Evolutionary conservation across 352 stramenopile genomes (phyloP), one percentile per base, ranked within the genome.

Genomic region (Hyaloperonospora brassicae): DNA sequence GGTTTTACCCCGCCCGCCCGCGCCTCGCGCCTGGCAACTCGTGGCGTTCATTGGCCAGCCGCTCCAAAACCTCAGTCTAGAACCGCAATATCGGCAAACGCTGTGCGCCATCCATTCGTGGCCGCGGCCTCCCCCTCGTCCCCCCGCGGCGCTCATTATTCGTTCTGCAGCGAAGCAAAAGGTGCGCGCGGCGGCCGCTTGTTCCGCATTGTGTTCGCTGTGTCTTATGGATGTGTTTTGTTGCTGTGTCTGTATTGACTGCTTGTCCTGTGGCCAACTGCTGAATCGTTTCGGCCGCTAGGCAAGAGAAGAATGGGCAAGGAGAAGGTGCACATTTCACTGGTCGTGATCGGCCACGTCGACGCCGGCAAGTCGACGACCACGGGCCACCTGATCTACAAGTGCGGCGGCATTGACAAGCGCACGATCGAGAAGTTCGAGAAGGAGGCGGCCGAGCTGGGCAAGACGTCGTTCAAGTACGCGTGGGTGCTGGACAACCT

Each of bases 301-400:
- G n/a, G n/a, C n/a, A n/a, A n/a, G n/a, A n/a, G 56, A 58, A 67
- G 39, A 48, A 79, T 83, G 65, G 74, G 60, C 53, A 84, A 87
- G 52, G 75, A 88, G 61, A 96, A 96, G 55, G 17, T 57, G 41
- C 85, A 94, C 58, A 80, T 98, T 65, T 97, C 85, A 62, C 70
- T 98, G 34, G 89, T 98, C 47, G 90, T 98, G 49, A 98, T 98
- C 62, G 95, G 95, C 39, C 94, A 98, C 82, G 84, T 98, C 72
- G 90, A 98, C 89, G 85, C 92, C 75, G 96, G 97, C 55, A 99
- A 99, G 83, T 99, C 95, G 48, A 99, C 97, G 27, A 98, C 93
- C 43, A 98, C 92, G 14, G 97, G 96, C 61, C 96, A 99, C 76
- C 74, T 99, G 49, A 98, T 99, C 70, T 99, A 98, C 89, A 98